These are phyloP conservation scores for Aspergillus tamarii DNA, from an alignment of 2,329 filamentous ascomycete species.

Conservation along the genomic window DNA sequence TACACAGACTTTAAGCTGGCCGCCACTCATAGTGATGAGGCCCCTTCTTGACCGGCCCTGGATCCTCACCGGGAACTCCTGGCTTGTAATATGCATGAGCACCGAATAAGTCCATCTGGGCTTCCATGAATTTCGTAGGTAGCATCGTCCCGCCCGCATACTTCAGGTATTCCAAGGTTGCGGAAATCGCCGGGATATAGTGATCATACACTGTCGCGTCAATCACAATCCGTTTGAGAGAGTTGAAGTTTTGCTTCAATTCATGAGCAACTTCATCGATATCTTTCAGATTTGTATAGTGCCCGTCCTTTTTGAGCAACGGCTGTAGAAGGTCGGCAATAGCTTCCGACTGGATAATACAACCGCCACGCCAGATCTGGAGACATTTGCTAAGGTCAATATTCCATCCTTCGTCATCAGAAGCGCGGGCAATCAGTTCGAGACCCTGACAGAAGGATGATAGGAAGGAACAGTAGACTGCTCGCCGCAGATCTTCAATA, in stretches of 20 bases:
- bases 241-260: slow-evolving; percentile 53
- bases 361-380: slow-evolving; percentile 69
- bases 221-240: slow-evolving; percentile 60
- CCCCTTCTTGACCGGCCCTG: slow-evolving; percentile 57
- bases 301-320: slow-evolving; percentile 27
- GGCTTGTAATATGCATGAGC: slow-evolving; percentile 65
- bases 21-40: slow-evolving; percentile 68
- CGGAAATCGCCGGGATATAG: slow-evolving; percentile 62
- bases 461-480: slow-evolving; percentile 65
- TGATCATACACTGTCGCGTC: slow-evolving; percentile 61
- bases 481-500: slow-evolving; percentile 61
- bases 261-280: slow-evolving; percentile 56
- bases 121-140: slow-evolving; percentile 71
- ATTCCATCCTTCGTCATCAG: slow-evolving; percentile 62
- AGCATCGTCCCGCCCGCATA: slow-evolving; percentile 62
- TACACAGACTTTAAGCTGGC: slow-evolving; percentile 21
- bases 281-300: slow-evolving; percentile 41
- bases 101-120: slow-evolving; percentile 72
- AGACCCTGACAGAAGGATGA: slow-evolving; percentile 68
- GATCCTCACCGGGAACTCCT: slow-evolving; percentile 54
- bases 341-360: slow-evolving; percentile 70
- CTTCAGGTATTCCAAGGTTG: slow-evolving; percentile 69
- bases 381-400: slow-evolving; percentile 46
- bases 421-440: slow-evolving; percentile 63
- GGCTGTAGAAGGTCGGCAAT: slow-evolving; percentile 62